A percentile compares a stretch with the other conserved stretches of the same genome.
Conservation (phyloP, 2,329 filamentous ascomycete genomes). For the Penicillium paneum region DNA sequence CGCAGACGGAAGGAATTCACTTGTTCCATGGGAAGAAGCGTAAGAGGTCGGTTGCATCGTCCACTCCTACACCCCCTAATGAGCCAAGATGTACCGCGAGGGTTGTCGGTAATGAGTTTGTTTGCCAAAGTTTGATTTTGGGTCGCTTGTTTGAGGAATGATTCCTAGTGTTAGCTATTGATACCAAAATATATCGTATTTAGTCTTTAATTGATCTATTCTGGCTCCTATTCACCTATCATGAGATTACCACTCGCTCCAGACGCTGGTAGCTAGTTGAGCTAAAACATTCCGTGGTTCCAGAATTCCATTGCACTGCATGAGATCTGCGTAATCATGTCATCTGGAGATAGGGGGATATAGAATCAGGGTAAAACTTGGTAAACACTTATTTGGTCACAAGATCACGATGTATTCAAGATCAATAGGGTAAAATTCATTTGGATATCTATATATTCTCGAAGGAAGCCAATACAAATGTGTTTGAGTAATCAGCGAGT, state of each 20-base stretch:
- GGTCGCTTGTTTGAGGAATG: slow-evolving; percentile 69
- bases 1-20: slow-evolving; percentile 27
- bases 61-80: slow-evolving; percentile 22
- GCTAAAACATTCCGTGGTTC: too few relatives aligned
- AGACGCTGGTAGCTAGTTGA: neutral
- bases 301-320: too few relatives aligned
- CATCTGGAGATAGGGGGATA: too few relatives aligned
- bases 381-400: too few relatives aligned
- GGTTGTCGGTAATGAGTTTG: slow-evolving; percentile 77
- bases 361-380: too few relatives aligned
- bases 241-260: neutral
- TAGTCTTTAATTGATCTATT: neutral
- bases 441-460: too few relatives aligned
- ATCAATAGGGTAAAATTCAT: too few relatives aligned
- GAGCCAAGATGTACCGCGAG: slow-evolving; percentile 51
- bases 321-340: too few relatives aligned
- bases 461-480: too few relatives aligned
- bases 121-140: slow-evolving; percentile 88
- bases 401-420: too few relatives aligned
- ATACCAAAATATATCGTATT: slow-evolving; percentile 19
- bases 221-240: neutral
- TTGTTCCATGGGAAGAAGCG: slow-evolving; percentile 42
- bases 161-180: slow-evolving; percentile 7
- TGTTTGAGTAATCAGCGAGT: neutral
- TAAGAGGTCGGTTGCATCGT: slow-evolving; percentile 35